These are phyloP conservation scores for Lophiotrema nucula DNA, from an alignment of 495 filamentous ascomycete genomes.

Conservation along the genomic window DNA sequence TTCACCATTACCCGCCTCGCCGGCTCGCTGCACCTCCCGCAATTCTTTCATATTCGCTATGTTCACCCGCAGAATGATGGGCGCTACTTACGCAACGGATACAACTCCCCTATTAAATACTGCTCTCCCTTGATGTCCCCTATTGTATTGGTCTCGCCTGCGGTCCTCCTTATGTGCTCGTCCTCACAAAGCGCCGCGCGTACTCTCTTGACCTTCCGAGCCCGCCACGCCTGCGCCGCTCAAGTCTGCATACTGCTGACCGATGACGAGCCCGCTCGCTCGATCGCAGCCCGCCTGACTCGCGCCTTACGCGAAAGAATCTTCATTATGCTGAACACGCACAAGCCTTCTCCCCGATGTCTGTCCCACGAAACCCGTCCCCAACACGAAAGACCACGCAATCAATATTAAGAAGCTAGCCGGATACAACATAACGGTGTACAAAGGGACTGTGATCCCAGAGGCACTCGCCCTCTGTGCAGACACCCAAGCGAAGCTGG, in stretches of 20 bases:
- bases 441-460: conserved; percentile 8
- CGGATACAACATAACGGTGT: conserved; percentile 12
- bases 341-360: conserved; percentile 3
- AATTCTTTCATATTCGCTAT: background rate
- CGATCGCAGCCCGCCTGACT: conserved; percentile 4
- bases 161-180: too few relatives aligned
- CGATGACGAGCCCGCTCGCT: conserved; percentile 12
- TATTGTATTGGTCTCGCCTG: too few relatives aligned
- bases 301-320: conserved; percentile 11
- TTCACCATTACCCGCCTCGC: conserved; percentile 1
- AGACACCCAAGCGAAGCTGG: conserved; percentile 8
- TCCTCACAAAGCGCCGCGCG: conserved; percentile 1
- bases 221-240: conserved; percentile 7
- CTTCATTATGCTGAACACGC: conserved; percentile 11
- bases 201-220: conserved; percentile 2
- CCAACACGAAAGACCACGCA: conserved; percentile 11
- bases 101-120: too few relatives aligned
- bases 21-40: background rate
- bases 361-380: conserved; percentile 8
- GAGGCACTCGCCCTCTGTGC: conserved; percentile 3
- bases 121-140: too few relatives aligned
- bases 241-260: background rate
- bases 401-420: conserved; percentile 12
- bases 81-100: too few relatives aligned
- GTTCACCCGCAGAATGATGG: too few relatives aligned